These are phyloP conservation scores for Arabis alpina DNA, from an alignment of 345 rosid species.

Conservation along the genomic window DNA sequence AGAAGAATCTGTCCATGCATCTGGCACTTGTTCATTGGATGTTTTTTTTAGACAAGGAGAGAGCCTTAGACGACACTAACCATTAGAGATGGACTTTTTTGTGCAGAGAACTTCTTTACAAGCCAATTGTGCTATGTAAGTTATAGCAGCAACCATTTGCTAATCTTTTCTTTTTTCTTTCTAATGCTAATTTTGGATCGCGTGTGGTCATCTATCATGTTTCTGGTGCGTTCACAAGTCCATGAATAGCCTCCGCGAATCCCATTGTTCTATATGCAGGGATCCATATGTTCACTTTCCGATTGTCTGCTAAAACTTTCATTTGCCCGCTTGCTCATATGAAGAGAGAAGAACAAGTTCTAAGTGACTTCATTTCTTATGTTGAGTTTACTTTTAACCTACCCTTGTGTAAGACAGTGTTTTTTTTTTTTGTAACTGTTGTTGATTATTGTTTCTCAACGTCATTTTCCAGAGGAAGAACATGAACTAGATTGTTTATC, in stretches of 20 bases:
- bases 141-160: background rate
- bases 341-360: conserved; percentile 56
- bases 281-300: conserved; percentile 71
- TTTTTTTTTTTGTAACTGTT: conserved; percentile 9
- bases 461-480: conserved; percentile 65
- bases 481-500: conserved; percentile 42
- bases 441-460: conserved; percentile 4
- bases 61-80: background rate
- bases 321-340: conserved; percentile 64
- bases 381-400: background rate
- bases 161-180: background rate
- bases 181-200: conserved; percentile 31
- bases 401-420: too few relatives aligned
- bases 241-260: conserved; percentile 47
- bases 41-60: too few relatives aligned
- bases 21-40: too few relatives aligned
- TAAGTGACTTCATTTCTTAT: conserved; percentile 51
- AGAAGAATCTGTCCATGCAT: too few relatives aligned
- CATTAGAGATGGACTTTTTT: conserved; percentile 12
- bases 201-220: conserved; percentile 89
- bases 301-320: conserved; percentile 61
- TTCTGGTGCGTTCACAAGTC: conserved; percentile 87
- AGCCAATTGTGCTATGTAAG: conserved; percentile 85
- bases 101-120: conserved; percentile 88
- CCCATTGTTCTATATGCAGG: conserved; percentile 77